Evolutionary conservation across 2,329 filamentous ascomycete genomes (phyloP).

Genomic region (Fusarium haematococcum): DNA sequence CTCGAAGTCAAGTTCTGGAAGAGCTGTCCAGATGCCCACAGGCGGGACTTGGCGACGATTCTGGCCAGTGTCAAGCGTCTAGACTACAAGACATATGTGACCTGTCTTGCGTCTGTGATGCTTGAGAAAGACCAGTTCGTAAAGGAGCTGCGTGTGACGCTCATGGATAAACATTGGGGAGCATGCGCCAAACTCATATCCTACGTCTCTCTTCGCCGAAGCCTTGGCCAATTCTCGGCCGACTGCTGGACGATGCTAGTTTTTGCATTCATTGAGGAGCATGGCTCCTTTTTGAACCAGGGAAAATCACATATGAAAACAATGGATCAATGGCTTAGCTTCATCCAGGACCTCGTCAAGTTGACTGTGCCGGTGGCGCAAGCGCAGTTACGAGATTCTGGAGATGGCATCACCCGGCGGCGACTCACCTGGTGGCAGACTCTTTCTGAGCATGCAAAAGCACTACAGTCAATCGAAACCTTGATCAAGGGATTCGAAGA

Average conservation of each 20-base stretch:
- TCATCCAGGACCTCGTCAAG: not conserved
- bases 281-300: not conserved
- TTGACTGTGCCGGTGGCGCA: not conserved
- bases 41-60: not conserved
- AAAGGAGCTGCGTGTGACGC: not conserved
- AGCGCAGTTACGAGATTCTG: not conserved
- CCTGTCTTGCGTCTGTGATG: not conserved
- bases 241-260: not conserved
- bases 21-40: not conserved
- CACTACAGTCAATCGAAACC: not conserved
- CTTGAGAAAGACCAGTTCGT: not conserved
- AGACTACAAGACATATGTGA: not conserved
- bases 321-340: not conserved
- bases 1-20: not conserved
- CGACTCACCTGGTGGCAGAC: not conserved
- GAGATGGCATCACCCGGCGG: not conserved
- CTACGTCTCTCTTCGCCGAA: not conserved
- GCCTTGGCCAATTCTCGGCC: not conserved
- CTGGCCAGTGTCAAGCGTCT: not conserved
- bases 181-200: conserved; percentile 1
- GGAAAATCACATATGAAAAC: not conserved
- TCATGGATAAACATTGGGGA: not conserved
- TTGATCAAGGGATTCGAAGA: not conserved
- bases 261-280: not conserved
- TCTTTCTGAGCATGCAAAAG: not conserved